A percentile compares a stretch with the other conserved stretches of the same genome.
phyloP scores from a whole-genome alignment of 2,329 filamentous ascomycete genomes.

The Pleurostoma richardsiae region DNA sequence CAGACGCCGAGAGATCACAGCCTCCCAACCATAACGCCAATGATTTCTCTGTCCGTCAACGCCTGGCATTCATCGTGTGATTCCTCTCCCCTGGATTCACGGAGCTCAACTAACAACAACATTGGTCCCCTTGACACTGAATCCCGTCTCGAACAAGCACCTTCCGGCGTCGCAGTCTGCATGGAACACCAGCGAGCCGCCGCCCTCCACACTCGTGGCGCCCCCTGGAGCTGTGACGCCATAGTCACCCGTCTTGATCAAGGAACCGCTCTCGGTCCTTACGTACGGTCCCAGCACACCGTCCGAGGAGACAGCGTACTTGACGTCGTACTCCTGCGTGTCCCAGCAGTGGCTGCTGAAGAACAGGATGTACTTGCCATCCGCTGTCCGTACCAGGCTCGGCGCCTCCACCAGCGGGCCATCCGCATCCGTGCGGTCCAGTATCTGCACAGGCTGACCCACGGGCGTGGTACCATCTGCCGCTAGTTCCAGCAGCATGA shows the following conservation, averaged over 20 bases:
- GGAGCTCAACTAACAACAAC: conserved; percentile 3
- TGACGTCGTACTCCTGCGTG: conserved; percentile 50
- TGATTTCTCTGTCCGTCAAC: no score
- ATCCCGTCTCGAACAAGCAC: conserved; percentile 8
- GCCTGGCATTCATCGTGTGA: no score
- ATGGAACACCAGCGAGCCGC: conserved; percentile 7
- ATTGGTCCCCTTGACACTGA: conserved; percentile 5
- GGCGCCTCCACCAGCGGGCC: conserved; percentile 60
- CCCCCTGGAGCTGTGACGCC: conserved; percentile 8
- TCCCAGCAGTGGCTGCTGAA: conserved; percentile 58
- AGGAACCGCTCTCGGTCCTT: neutral
- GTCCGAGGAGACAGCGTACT: conserved; percentile 43
- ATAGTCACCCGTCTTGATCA: conserved; percentile 4
- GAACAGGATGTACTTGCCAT: conserved; percentile 54
- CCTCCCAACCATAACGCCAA: no score
- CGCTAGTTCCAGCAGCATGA: conserved; percentile 49
- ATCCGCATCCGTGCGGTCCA: conserved; percentile 38
- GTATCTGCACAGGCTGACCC: conserved; percentile 41
- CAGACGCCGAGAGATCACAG: no score
- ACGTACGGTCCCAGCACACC: conserved; percentile 6
- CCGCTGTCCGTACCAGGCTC: conserved; percentile 36
- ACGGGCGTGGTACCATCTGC: conserved; percentile 46
- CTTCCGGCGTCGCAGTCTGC: conserved; percentile 7
- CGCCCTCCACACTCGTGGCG: conserved; percentile 6
- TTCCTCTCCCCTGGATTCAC: no score